Base-by-base conservation (phyloP, 2,329 filamentous ascomycete species). In the Talaromyces sp. region DNA sequence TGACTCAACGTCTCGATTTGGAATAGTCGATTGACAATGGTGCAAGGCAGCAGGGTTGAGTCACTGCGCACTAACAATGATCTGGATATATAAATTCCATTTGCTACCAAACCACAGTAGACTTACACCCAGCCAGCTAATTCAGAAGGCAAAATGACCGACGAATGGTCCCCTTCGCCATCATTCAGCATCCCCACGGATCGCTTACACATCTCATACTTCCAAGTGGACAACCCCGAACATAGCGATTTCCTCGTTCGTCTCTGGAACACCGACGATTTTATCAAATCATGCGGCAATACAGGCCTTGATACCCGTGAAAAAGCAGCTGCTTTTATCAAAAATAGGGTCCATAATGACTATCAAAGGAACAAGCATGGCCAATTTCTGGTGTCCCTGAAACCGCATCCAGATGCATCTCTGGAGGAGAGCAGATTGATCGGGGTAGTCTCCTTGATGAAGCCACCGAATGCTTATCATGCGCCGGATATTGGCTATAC, bases 401-500 rank as follows among this genome's bases (percentile, higher is more conserved):
- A 64, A n/a, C 47, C 50, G 13, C n/a, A 31, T 7, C 41, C 39
- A 1, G 41, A 54, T 11, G 58, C 49, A 27, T 27, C 62, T 9
- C 62, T 58, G 3, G 47, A 22, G 19, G 39, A 61, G 49, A 62
- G 66, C 56, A 63, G 19, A n/a, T 19, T 43, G 4, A 68, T 72
- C n/a, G 70, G 70, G 2, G 62, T 49, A 1, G 68, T 69, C 1
- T 70, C 70, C 0, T 60, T 71, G 7, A 68, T 69, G 64, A 69
- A 69, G 22, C 66, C 66, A 3, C 68, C 70, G n/a, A 66, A 60
- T 11, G 70, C 68, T 3, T 71, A 71, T 35, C n/a, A 27, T 2
- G 13, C 7, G 3, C 63, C 63, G 2, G 72, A 73, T 62, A 62
- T 74, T 19, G 70, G 72, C n/a, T 73, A 68, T 63, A 66, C 69